Base-by-base conservation (phyloP, 1,139 yeast genomes). In the Diutina pseudorugosa region DNA sequence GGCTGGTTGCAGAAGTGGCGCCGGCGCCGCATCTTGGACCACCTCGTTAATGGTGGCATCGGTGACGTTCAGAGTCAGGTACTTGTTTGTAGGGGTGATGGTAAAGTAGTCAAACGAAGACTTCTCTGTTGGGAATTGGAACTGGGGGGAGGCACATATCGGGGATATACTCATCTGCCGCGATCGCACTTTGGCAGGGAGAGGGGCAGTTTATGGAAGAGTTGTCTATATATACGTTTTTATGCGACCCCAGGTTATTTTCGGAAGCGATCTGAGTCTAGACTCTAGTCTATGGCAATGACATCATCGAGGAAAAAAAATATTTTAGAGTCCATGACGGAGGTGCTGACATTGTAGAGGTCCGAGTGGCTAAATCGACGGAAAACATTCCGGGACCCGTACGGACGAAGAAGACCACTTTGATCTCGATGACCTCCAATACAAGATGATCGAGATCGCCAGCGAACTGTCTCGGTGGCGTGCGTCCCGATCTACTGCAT, bases 81-180 rank as follows among this genome's bases (percentile, higher is more conserved):
- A 27, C 11, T 43, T 20, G 14, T 25, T 25, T 16, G 23, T 23
- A 3, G 49, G 49, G 21, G 18, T 25, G 23, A 45, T 27, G 40
- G 25, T 45, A 16, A 45, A 45, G 21, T 45, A 45, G 23, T 45
- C 49, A 27, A 27, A 45, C 23, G 47, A 20, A 14, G 45, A 5
- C 47, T 43, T 25, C 8, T 43, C 41, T 21, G 21, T 25, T 3
- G 49, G 49, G 49, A 45, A 45, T 19, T 27, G n/a, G 18, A 27
- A 45, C 40, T n/a, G 40, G 40, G 49, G 49, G 49, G 49, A 45
- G 49, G 49, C 49, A 27, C 49, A 45, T 45, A 45, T 25, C 36
- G 49, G 49, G 23, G 49, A 45, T 45, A 45, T 45, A 45, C 40
- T 45, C 49, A 45, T 45, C 20, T n/a, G 42, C 20, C 18, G 20